phyloP scores from a whole-genome alignment of 1,284 basidiomycete genomes.

The Polyporus tsugae region DNA sequence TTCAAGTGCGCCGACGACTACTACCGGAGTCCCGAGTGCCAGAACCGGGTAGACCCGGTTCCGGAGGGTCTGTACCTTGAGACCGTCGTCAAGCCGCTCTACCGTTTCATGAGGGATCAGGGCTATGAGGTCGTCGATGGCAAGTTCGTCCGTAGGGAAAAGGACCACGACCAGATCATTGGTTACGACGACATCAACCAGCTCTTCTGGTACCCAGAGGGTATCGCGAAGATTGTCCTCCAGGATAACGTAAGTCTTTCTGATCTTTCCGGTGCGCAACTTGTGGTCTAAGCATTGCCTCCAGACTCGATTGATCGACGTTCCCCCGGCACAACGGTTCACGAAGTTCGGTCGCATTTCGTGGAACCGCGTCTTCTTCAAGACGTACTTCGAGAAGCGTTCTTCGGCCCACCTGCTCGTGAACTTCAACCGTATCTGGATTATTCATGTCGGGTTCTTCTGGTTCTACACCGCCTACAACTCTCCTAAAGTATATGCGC shows the following conservation, averaged over 20 bases:
- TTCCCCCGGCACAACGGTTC: conserved; percentile 90
- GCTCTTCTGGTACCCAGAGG: conserved; percentile 99
- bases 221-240: conserved; percentile 91
- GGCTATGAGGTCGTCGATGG: conserved; percentile 97
- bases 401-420: conserved; percentile 92
- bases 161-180: conserved; percentile 95
- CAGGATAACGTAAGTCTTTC: conserved; percentile 75
- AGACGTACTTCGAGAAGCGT: conserved; percentile 95
- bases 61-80: conserved; percentile 96
- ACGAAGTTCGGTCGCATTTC: conserved; percentile 91
- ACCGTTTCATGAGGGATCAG: conserved; percentile 96
- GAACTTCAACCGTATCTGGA: conserved; percentile 98
- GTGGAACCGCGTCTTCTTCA: conserved; percentile 95
- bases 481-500: conserved; percentile 92
- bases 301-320: conserved; percentile 89
- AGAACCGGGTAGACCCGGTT: conserved; percentile 93
- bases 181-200: conserved; percentile 99
- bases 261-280: background rate
- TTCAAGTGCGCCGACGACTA: conserved; percentile 99
- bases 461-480: conserved; percentile 98
- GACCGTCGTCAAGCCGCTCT: conserved; percentile 93
- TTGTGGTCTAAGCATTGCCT: background rate
- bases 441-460: conserved; percentile 89
- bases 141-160: conserved; percentile 94
- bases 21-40: conserved; percentile 97